A percentile compares a stretch with the other conserved stretches of the same genome.
Conservation (phyloP, 73 alveolate genomes). For the Symbiodinium pilosum region DNA sequence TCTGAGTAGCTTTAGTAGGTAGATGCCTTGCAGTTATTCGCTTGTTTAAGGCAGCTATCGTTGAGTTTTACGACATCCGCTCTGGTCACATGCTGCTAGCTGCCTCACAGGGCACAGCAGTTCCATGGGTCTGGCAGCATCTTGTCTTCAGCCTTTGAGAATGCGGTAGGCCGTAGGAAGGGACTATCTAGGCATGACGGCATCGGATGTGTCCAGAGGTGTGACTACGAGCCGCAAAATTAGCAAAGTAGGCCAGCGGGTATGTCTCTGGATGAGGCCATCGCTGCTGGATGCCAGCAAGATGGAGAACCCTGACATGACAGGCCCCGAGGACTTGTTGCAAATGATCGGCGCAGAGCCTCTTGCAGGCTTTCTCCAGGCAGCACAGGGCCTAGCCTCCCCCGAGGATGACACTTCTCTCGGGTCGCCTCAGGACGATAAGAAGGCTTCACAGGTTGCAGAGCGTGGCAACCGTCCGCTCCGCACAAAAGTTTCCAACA, state of each 20-base stretch:
- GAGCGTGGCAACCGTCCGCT: neutral
- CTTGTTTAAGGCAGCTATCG: neutral
- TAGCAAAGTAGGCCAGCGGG: too few relatives aligned
- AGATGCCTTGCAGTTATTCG: too few relatives aligned
- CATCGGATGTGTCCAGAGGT: too few relatives aligned
- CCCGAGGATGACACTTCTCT: constrained; percentile 3
- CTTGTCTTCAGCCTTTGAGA: neutral
- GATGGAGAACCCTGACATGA: constrained; percentile 14
- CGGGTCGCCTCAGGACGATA: neutral
- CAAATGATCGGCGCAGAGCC: constrained; percentile 13
- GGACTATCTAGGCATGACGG: too few relatives aligned
- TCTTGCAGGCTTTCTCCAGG: constrained; percentile 4
- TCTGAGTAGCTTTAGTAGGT: too few relatives aligned
- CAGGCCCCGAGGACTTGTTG: constrained; percentile 14
- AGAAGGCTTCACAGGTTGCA: neutral
- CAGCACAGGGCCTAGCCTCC: neutral
- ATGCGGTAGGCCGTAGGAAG: too few relatives aligned
- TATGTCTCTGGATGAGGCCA: neutral
- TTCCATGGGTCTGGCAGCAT: constrained; percentile 12
- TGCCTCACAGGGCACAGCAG: constrained; percentile 8
- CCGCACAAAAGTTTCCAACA: neutral
- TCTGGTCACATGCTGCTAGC: constrained; percentile 5
- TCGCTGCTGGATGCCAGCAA: constrained; percentile 2
- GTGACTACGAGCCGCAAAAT: too few relatives aligned
- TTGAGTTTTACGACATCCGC: constrained; percentile 8